A percentile compares a stretch with the other conserved stretches of the same genome.
Conservation (phyloP, 345 rosid species). For the Hypericum perforatum region DNA sequence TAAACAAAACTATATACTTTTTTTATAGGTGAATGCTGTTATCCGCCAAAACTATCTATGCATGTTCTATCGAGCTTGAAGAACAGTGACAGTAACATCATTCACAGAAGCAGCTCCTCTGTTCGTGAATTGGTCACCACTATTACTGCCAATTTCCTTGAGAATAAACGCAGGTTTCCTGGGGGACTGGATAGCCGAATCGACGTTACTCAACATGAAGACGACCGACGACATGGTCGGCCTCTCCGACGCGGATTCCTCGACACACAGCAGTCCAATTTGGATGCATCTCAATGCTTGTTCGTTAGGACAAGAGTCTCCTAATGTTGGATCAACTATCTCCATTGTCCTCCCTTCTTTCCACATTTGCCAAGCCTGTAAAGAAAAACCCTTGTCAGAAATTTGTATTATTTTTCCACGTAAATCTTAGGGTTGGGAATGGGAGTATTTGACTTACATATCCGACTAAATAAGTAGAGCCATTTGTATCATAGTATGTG, state of each 20-base stretch:
- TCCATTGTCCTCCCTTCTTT: conserved; percentile 1
- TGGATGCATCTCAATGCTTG: conserved; percentile 11
- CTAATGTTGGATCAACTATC: conserved; percentile 3
- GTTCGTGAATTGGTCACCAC: conserved; percentile 4
- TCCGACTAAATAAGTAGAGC: conserved; percentile 31
- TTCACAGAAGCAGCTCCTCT: conserved; percentile 22
- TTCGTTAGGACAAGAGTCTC: not conserved
- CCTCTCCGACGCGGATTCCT: not conserved
- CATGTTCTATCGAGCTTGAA: conserved; percentile 28
- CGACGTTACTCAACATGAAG: not conserved
- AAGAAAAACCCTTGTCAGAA: too few relatives aligned
- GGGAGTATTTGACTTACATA: conserved; percentile 29
- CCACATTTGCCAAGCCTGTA: conserved; percentile 8
- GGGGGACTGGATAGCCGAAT: not conserved
- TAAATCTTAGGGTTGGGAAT: not conserved
- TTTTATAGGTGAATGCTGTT: too few relatives aligned
- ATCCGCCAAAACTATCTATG: too few relatives aligned
- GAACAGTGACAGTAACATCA: conserved; percentile 18
- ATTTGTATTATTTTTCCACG: not conserved
- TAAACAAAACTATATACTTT: too few relatives aligned
- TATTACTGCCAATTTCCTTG: conserved; percentile 1
- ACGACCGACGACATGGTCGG: conserved; percentile 8
- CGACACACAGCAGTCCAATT: conserved; percentile 9
- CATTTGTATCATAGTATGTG: conserved; percentile 17
- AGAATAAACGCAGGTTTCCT: not conserved